A percentile compares a stretch with the other conserved stretches of the same genome.
phyloP scores from a whole-genome alignment of 257 asterid genomes.

The Capsicum pubescens region DNA sequence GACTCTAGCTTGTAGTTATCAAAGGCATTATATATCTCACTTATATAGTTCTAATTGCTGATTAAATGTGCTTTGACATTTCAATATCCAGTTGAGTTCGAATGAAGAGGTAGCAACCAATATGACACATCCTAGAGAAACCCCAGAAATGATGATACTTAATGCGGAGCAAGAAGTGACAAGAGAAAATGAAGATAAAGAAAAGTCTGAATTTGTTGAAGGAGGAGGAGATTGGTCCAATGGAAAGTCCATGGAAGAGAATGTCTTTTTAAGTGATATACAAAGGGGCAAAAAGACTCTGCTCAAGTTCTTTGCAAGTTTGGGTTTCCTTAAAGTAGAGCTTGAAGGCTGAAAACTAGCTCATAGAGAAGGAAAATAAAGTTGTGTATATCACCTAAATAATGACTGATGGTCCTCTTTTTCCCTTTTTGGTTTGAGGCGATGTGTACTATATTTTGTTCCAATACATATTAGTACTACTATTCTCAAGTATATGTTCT shows the following conservation, averaged over 20 bases:
- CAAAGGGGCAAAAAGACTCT: constrained; percentile 71
- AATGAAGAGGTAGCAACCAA: constrained; percentile 38
- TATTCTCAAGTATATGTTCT: neutral
- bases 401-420: neutral
- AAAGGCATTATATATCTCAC: neutral
- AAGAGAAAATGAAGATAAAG: constrained; percentile 10
- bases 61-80: neutral
- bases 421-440: neutral
- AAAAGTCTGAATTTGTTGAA: constrained; percentile 32
- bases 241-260: constrained; percentile 15
- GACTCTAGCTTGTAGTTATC: neutral
- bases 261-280: constrained; percentile 41
- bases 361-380: neutral
- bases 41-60: neutral
- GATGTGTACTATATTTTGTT: neutral
- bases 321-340: constrained; percentile 48
- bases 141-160: constrained; percentile 29
- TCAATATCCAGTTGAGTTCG: constrained; percentile 38
- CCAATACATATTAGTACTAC: neutral
- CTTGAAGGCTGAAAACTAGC: constrained; percentile 11
- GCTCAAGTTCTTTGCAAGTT: constrained; percentile 53
- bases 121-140: constrained; percentile 32
- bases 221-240: constrained; percentile 27
- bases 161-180: constrained; percentile 37
- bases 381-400: neutral